Evolutionary conservation across 1,284 basidiomycete species (phyloP).

Genomic region (Ustilago nuda): DNA sequence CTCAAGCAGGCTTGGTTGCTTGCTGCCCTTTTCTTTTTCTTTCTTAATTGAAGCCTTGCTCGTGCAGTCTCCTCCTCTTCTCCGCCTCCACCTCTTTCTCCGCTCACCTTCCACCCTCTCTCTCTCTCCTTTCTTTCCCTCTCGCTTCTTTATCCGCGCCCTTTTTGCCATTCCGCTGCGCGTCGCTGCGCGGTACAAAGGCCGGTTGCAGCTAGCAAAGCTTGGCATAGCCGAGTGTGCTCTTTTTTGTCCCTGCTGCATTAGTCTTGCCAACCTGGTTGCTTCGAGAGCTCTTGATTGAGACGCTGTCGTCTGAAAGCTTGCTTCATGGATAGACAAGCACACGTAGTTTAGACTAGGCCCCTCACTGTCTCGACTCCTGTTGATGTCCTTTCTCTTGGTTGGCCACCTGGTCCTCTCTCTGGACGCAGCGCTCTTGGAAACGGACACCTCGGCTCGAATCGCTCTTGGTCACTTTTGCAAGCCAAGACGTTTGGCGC

Average conservation of each 20-base stretch:
- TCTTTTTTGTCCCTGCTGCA: neutral
- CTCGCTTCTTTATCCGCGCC: neutral
- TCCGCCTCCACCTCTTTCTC: constrained; percentile 1
- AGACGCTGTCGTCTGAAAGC: neutral
- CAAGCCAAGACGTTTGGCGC: neutral
- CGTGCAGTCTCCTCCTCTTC: constrained; percentile 1
- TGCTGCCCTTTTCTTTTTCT: constrained; percentile 1
- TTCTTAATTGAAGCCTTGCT: neutral
- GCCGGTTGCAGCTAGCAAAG: neutral
- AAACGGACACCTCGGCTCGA: neutral
- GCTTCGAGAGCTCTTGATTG: neutral
- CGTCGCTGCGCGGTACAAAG: neutral
- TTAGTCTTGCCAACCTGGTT: neutral
- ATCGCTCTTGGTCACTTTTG: neutral
- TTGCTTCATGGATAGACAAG: too few species aligned
- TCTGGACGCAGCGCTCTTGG: neutral
- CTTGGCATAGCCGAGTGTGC: neutral
- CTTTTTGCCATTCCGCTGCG: neutral
- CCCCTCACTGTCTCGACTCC: neutral
- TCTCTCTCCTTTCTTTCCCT: neutral
- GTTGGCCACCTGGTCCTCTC: too few species aligned
- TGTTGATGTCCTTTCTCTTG: neutral
- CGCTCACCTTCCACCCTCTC: neutral
- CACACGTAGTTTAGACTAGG: too few species aligned
- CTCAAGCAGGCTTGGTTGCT: neutral